Evolutionary conservation across 2,329 filamentous ascomycete species (phyloP).

Genomic region (Pseudogymnoascus pannorum): DNA sequence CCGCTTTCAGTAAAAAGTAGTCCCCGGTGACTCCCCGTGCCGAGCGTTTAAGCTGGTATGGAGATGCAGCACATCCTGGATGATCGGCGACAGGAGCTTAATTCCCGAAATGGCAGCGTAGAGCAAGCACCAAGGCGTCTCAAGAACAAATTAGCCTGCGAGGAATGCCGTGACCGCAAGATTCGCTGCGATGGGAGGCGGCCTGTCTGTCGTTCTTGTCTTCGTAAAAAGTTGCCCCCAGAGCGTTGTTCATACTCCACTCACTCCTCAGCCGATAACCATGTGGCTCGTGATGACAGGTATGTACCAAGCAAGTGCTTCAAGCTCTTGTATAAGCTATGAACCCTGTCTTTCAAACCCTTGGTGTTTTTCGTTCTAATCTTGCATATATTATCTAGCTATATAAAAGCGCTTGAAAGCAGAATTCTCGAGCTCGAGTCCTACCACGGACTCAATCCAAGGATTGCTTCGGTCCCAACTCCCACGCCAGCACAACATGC

Average conservation of each 20-base stretch:
- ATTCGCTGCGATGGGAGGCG: slow-evolving; percentile 6
- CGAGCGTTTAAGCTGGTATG: neutral
- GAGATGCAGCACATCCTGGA: neutral
- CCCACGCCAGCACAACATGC: neutral
- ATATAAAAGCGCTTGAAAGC: neutral
- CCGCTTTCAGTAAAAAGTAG: neutral
- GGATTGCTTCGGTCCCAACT: neutral
- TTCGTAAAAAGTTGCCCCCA: neutral
- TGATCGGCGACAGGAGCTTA: neutral
- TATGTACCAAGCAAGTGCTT: neutral
- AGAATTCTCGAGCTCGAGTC: neutral
- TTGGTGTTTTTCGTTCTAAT: neutral
- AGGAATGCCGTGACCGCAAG: slow-evolving; percentile 10
- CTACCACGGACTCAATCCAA: neutral
- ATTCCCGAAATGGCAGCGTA: neutral
- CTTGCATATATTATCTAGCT: neutral
- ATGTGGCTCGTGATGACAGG: neutral
- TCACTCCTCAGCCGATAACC: neutral
- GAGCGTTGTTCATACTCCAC: neutral
- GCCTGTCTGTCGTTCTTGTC: slow-evolving; percentile 4
- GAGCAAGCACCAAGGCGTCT: slow-evolving; percentile 6
- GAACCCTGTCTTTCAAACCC: no score
- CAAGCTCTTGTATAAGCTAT: no score
- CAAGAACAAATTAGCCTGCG: slow-evolving; percentile 8
- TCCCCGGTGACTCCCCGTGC: neutral